Conservation (phyloP, 768 basidiomycete species). For the Brasilioporus rufonigricans region DNA sequence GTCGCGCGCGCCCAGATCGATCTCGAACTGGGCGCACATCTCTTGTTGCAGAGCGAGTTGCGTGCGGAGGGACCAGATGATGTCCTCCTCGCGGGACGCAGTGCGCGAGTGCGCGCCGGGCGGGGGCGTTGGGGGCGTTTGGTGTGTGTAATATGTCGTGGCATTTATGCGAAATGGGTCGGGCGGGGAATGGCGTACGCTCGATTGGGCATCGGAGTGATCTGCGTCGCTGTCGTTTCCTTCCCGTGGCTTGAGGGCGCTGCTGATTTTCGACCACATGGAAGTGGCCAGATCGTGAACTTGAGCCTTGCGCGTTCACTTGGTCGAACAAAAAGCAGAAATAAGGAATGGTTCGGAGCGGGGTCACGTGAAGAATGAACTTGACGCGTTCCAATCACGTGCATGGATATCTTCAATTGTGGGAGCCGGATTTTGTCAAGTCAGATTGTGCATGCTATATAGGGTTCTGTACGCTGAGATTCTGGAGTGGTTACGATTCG, state of each 20-base stretch:
- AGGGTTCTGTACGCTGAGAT: too few relatives aligned
- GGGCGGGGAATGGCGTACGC: slow-evolving; percentile 43
- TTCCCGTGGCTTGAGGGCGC: slow-evolving; percentile 47
- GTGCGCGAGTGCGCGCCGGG: slow-evolving; percentile 51
- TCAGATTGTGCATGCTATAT: too few relatives aligned
- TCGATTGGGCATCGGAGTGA: slow-evolving; percentile 20
- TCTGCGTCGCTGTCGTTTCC: slow-evolving; percentile 21
- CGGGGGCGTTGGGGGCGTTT: slow-evolving; percentile 65
- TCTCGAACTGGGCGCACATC: slow-evolving; percentile 71
- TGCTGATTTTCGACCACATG: slow-evolving; percentile 67
- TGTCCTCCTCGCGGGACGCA: slow-evolving; percentile 67
- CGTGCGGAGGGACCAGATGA: slow-evolving; percentile 71
- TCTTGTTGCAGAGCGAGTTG: slow-evolving; percentile 75
- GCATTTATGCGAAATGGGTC: slow-evolving; percentile 76
- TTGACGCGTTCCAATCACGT: slow-evolving; percentile 28
- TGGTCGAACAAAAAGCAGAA: background rate
- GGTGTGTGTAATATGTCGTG: slow-evolving; percentile 74
- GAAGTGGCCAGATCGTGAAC: slow-evolving; percentile 1
- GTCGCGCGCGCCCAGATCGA: slow-evolving; percentile 71
- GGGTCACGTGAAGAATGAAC: slow-evolving; percentile 31
- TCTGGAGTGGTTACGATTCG: too few relatives aligned
- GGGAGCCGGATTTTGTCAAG: too few relatives aligned
- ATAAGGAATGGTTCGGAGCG: background rate
- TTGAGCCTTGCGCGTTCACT: background rate
- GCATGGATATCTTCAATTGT: slow-evolving; percentile 1